These are phyloP conservation scores for Epichloe uncinata DNA, from an alignment of 2,329 filamentous ascomycete species.

Conservation along the genomic window DNA sequence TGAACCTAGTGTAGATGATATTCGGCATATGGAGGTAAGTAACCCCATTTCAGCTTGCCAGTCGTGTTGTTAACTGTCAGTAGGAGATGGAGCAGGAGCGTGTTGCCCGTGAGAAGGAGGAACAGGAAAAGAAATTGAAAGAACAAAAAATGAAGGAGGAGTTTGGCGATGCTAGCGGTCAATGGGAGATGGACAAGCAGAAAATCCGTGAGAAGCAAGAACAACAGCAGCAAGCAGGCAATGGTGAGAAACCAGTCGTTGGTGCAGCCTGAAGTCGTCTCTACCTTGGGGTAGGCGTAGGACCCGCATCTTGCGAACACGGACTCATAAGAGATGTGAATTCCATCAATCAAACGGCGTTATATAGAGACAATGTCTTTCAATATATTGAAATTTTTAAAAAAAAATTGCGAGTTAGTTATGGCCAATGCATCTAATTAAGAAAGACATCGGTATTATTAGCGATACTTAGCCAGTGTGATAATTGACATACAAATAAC, in stretches of 20 bases:
- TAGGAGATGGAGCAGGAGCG: conserved; percentile 89
- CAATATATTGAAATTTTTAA: too few relatives aligned
- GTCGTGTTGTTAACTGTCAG: background rate
- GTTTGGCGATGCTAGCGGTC: conserved; percentile 60
- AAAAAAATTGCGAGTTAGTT: too few relatives aligned
- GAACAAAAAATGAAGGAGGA: conserved; percentile 59
- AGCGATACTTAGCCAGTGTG: too few relatives aligned
- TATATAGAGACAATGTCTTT: too few relatives aligned
- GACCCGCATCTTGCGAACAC: too few relatives aligned
- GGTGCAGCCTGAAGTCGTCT: background rate
- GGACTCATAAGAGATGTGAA: too few relatives aligned
- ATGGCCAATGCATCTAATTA: too few relatives aligned
- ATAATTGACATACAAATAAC: too few relatives aligned
- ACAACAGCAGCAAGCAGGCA: background rate
- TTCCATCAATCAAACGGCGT: too few relatives aligned
- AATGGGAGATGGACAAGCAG: conserved; percentile 86
- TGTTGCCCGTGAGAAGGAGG: conserved; percentile 62
- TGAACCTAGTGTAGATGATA: conserved; percentile 95
- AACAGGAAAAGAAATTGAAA: conserved; percentile 56
- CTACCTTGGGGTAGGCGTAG: too few relatives aligned
- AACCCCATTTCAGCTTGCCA: background rate
- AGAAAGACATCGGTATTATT: too few relatives aligned
- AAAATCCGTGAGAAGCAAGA: conserved; percentile 47
- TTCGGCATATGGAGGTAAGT: conserved; percentile 81
- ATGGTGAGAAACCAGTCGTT: background rate